Evolutionary conservation across 768 basidiomycete genomes (phyloP).

Genomic region (Hortiboletus campestris): DNA sequence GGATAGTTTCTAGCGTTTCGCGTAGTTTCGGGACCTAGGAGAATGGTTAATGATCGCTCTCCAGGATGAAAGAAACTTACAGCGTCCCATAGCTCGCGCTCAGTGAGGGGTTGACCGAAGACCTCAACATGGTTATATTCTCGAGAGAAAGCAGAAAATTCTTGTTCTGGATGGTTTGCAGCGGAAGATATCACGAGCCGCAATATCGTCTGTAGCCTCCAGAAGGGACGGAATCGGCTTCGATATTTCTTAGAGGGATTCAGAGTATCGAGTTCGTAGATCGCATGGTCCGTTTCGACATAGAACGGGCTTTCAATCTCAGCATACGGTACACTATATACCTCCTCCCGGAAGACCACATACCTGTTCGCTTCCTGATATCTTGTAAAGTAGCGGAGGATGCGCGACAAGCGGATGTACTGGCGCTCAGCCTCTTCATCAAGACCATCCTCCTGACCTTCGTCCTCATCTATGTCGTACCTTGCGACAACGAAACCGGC

Average conservation of each 20-base stretch:
- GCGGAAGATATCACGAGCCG: constrained; percentile 44
- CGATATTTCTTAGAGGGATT: constrained; percentile 47
- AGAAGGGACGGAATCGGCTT: constrained; percentile 45
- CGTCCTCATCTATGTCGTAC: constrained; percentile 57
- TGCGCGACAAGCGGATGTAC: constrained; percentile 45
- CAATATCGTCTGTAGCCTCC: constrained; percentile 47
- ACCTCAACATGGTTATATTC: constrained; percentile 26
- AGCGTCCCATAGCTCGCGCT: constrained; percentile 28
- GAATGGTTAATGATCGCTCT: neutral
- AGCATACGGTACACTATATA: neutral
- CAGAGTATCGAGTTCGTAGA: constrained; percentile 50
- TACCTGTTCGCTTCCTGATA: constrained; percentile 52
- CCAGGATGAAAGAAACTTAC: constrained; percentile 11
- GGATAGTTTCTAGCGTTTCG: constrained; percentile 22
- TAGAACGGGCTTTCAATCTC: constrained; percentile 51
- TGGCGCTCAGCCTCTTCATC: constrained; percentile 34
- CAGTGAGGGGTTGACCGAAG: constrained; percentile 14
- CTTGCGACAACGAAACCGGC: constrained; percentile 52
- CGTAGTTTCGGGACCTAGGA: constrained; percentile 22
- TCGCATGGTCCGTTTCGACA: constrained; percentile 61
- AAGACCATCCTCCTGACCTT: constrained; percentile 54
- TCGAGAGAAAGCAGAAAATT: constrained; percentile 36
- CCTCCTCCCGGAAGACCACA: constrained; percentile 24
- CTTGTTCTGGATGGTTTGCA: constrained; percentile 23
- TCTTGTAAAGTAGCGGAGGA: constrained; percentile 51